Conservation (phyloP, 1,284 basidiomycete species). For the Laetiporus sulphureus region DNA sequence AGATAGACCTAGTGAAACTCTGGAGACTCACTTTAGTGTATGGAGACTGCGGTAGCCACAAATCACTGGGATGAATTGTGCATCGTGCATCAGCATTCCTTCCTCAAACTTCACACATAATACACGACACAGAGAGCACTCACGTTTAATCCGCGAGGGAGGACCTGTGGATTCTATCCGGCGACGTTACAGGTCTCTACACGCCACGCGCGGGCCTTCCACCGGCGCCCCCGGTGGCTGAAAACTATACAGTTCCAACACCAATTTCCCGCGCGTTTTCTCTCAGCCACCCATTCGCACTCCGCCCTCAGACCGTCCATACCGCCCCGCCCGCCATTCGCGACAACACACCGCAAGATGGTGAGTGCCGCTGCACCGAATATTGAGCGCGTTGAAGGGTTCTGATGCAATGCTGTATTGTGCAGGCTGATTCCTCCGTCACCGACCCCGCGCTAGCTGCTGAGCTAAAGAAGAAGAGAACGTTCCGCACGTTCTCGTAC, state of each 20-base stretch:
- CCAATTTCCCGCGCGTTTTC: slow-evolving; percentile 36
- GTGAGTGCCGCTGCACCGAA: slow-evolving; percentile 39
- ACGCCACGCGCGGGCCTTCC: slow-evolving; percentile 2
- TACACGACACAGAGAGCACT: slow-evolving; percentile 20
- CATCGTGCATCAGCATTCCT: neutral
- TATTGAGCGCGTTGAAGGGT: too few relatives aligned
- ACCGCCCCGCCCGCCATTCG: slow-evolving; percentile 23
- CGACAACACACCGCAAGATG: slow-evolving; percentile 43
- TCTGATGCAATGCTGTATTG: slow-evolving; percentile 17
- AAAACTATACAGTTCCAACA: slow-evolving; percentile 64
- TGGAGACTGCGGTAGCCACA: slow-evolving; percentile 70
- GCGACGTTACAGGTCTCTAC: slow-evolving; percentile 27
- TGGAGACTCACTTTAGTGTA: slow-evolving; percentile 19
- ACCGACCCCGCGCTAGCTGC: slow-evolving; percentile 88
- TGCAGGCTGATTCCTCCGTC: slow-evolving; percentile 68
- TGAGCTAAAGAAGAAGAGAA: slow-evolving; percentile 95
- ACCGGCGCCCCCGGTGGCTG: slow-evolving; percentile 18
- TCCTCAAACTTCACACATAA: too few relatives aligned
- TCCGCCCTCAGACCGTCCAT: slow-evolving; percentile 30
- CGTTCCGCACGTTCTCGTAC: slow-evolving; percentile 99
- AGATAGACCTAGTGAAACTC: too few relatives aligned
- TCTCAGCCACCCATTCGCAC: slow-evolving; percentile 33
- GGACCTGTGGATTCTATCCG: slow-evolving; percentile 88
- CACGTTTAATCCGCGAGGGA: slow-evolving; percentile 84
- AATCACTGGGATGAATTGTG: slow-evolving; percentile 52